phyloP scores from a whole-genome alignment of 176 grass and related monocot species.

The Aegilops bicornis region DNA sequence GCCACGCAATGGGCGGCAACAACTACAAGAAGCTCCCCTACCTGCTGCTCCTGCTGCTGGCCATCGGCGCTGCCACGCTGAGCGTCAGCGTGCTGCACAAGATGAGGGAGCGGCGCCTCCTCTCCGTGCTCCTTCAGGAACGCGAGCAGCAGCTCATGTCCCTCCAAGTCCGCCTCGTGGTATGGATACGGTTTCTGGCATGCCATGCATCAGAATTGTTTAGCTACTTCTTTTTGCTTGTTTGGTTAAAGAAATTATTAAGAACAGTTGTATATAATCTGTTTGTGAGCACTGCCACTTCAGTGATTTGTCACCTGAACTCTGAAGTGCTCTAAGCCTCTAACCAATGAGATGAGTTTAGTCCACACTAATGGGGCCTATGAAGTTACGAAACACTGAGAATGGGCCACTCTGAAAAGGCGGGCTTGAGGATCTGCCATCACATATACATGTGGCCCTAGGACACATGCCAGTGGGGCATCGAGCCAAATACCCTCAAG shows the following conservation, averaged over 20 bases:
- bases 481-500: neutral
- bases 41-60: slow-evolving; percentile 64
- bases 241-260: too few relatives aligned
- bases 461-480: too few relatives aligned
- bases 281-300: too few relatives aligned
- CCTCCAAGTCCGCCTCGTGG: slow-evolving; percentile 69
- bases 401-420: too few relatives aligned
- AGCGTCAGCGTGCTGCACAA: slow-evolving; percentile 76
- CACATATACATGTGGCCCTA: neutral
- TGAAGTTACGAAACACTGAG: too few relatives aligned
- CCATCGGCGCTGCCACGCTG: slow-evolving; percentile 51
- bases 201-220: neutral
- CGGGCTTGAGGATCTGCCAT: too few relatives aligned
- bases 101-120: slow-evolving; percentile 77
- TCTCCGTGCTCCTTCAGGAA: slow-evolving; percentile 75
- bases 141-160: slow-evolving; percentile 70
- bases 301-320: neutral
- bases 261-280: too few relatives aligned
- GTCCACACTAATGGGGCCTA: too few relatives aligned
- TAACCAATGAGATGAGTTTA: neutral
- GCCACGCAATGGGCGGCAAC: slow-evolving; percentile 36
- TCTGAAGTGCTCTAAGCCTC: neutral
- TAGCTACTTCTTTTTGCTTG: neutral
- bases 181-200: slow-evolving; percentile 21
- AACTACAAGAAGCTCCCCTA: slow-evolving; percentile 57